Base-by-base conservation (phyloP, 345 rosid species). In the Orychophragmus violaceus region DNA sequence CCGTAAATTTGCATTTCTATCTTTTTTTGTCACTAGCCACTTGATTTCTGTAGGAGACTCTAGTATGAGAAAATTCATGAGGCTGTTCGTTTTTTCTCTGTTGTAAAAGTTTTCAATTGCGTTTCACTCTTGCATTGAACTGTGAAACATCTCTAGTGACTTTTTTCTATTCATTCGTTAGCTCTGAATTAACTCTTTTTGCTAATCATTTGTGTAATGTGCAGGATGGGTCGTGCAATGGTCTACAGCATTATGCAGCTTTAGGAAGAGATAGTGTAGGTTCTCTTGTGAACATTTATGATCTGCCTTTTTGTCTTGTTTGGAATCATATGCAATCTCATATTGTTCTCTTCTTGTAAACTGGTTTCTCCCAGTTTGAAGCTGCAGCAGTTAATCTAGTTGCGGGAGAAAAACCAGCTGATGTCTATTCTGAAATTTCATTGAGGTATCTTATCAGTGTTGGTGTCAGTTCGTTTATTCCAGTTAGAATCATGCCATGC, bases 191-290 rank as follows among this genome's bases (percentile, higher is more conserved):
- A 39, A 8, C 12, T 14, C 13, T 6, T 35, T 28, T 56, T 37
- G 12, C 56, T 49, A 33, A 45, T 24, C 46, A 24, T 62, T 35
- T 68, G 19, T 37, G 19, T 37, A 48, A 48, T 69, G 35, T 69
- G 62, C 78, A 94, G 99, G 99, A 94, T 81, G 99, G 99, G 41
- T 94, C 99, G 5, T 94, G 99, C 84, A 94, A 94, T 77, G 99
- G 99, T 71, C 75, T 94, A 61, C 97, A 94, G 70, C 99, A 94
- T 74, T 94, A 94, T 81, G 96, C 99, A 68, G 99, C 99, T 68
- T 75, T 94, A 71, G 99, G 99, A 79, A 88, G 97, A 78, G 86
- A 90, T 75, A 81, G 81, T 79, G 99, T 94, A 82, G 17, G 94
- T 62, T 78, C 63, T 46, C 75, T 72, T 17, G 57, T 66, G 64